Evolutionary conservation across 495 filamentous ascomycete species (phyloP).

Genomic region (Thozetella sp.): DNA sequence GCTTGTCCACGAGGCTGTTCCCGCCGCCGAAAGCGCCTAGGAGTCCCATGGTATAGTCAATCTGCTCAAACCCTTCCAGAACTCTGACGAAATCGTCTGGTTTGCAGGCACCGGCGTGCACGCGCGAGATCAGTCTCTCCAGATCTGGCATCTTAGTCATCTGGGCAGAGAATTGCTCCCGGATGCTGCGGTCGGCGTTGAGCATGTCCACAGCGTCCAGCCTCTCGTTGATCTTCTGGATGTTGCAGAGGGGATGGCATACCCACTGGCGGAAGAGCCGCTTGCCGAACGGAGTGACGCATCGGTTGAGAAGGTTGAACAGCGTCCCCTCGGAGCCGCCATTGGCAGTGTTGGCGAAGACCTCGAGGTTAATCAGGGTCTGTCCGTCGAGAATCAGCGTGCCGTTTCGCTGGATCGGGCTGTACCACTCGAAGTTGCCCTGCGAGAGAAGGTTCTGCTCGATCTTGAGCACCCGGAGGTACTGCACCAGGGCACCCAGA

Average conservation of each 20-base stretch:
- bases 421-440: conserved; percentile 90
- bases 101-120: conserved; percentile 88
- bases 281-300: conserved; percentile 96
- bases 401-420: conserved; percentile 90
- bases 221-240: conserved; percentile 86
- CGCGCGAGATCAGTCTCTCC: conserved; percentile 89
- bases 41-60: conserved; percentile 85
- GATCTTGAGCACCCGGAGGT: conserved; percentile 85
- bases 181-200: conserved; percentile 76
- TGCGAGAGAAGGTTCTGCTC: conserved; percentile 87
- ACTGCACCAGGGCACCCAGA: conserved; percentile 86
- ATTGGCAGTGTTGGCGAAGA: conserved; percentile 93
- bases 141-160: conserved; percentile 92
- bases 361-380: conserved; percentile 94
- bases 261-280: conserved; percentile 97
- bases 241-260: conserved; percentile 90
- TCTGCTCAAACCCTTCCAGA: conserved; percentile 96
- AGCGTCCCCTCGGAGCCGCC: conserved; percentile 83
- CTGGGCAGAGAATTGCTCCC: conserved; percentile 82
- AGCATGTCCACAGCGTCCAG: conserved; percentile 94
- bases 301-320: conserved; percentile 88
- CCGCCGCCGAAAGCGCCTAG: conserved; percentile 69
- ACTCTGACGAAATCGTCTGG: conserved; percentile 92
- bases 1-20: conserved; percentile 80
- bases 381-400: conserved; percentile 95